A percentile compares a stretch with the other conserved stretches of the same genome.
phyloP scores from a whole-genome alignment of 2,329 filamentous ascomycete genomes.

The Fusarium chuoi region DNA sequence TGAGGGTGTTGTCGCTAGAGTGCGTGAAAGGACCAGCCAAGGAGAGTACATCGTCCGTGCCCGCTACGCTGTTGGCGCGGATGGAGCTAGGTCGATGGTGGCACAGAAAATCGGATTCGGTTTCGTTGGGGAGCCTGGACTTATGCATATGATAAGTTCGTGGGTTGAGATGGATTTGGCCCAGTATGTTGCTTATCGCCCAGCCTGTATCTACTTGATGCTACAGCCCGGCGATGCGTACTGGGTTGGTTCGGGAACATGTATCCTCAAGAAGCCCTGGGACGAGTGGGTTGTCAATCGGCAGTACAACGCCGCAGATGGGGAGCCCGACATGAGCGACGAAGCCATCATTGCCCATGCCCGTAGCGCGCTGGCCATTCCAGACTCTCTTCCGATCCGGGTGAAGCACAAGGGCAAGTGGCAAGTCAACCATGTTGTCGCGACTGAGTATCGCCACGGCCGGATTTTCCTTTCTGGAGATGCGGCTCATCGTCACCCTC shows the following conservation, averaged over 20 bases:
- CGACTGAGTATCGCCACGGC: constrained; percentile 17
- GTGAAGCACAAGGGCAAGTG: constrained; percentile 26
- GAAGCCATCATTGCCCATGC: constrained; percentile 22
- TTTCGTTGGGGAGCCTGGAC: constrained; percentile 22
- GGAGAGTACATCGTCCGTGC: constrained; percentile 18
- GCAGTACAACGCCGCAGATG: constrained; percentile 23
- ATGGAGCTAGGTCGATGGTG: constrained; percentile 21
- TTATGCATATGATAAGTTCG: constrained; percentile 21
- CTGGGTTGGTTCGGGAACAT: constrained; percentile 26
- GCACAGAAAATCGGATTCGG: constrained; percentile 17
- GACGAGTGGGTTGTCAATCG: constrained; percentile 28
- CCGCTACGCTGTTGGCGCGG: constrained; percentile 19
- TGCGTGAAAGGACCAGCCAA: constrained; percentile 11
- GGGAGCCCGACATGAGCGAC: constrained; percentile 22
- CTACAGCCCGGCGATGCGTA: constrained; percentile 19
- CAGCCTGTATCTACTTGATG: constrained; percentile 28
- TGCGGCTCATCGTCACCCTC: constrained; percentile 67
- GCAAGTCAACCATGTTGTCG: constrained; percentile 27
- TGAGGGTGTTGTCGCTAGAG: constrained; percentile 7
- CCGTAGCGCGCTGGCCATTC: constrained; percentile 3
- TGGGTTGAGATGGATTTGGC: constrained; percentile 26
- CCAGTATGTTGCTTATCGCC: constrained; percentile 15
- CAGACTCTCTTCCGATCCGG: constrained; percentile 17
- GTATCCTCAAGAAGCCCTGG: constrained; percentile 15
- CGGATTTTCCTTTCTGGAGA: constrained; percentile 57